Percentiles rank a stretch among this genome's conserved stretches.
Conservation (phyloP, 192 early-diverging fungal genomes). For the Phlyctochytrium arcticum region DNA sequence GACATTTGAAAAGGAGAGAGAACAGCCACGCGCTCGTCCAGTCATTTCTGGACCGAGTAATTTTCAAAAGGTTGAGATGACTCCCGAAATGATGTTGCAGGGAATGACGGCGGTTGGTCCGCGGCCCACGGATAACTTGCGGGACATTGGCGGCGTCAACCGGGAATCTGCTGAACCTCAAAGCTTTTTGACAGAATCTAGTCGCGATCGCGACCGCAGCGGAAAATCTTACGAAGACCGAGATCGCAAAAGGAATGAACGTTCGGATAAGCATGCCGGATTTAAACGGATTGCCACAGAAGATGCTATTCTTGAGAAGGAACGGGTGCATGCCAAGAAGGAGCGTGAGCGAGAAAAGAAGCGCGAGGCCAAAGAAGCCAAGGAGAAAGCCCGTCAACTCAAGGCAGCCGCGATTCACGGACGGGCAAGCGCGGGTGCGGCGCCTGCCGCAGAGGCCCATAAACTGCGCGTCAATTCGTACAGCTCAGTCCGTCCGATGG, state of each 20-base stretch:
- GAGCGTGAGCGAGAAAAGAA: conserved; percentile 22
- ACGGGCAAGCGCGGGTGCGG: background rate
- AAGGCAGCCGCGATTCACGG: background rate
- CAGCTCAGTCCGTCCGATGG: background rate
- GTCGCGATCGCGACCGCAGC: too few species aligned
- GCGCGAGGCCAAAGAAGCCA: conserved; percentile 10
- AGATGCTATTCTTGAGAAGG: background rate
- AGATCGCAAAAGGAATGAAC: background rate
- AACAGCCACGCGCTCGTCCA: background rate
- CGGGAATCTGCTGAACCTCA: background rate
- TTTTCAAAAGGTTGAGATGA: conserved; percentile 28
- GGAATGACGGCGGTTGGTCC: background rate
- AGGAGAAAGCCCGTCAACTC: background rate
- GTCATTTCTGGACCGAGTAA: conserved; percentile 33
- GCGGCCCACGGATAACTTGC: background rate
- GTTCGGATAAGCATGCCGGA: background rate
- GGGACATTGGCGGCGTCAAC: background rate
- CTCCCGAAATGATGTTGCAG: conserved; percentile 10
- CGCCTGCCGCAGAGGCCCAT: background rate
- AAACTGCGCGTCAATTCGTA: too few species aligned
- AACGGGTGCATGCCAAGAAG: background rate
- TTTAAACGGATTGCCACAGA: background rate
- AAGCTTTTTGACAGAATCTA: background rate
- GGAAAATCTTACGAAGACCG: too few species aligned
- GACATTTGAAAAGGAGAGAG: conserved; percentile 28